Conservation (phyloP, 495 filamentous ascomycete species). For the Penicillium steckii region DNA sequence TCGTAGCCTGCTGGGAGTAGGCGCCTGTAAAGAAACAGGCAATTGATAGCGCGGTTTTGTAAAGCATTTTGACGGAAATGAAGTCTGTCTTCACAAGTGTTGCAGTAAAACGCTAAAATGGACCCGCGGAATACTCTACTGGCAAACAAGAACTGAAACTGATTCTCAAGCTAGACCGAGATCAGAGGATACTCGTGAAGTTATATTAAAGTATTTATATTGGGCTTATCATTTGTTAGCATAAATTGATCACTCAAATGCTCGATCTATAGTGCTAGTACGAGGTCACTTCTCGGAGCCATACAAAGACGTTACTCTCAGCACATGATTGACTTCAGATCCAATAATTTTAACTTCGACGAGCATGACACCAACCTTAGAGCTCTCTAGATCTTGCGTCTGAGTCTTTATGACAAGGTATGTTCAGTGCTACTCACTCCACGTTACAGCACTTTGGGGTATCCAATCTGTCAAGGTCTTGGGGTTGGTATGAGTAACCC, state of each 20-base stretch:
- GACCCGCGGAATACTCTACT: no score
- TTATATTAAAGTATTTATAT: no score
- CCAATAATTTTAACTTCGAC: no score
- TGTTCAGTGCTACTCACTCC: not conserved
- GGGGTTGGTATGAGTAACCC: not conserved
- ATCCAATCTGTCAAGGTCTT: not conserved
- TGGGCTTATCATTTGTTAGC: no score
- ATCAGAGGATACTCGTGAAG: no score
- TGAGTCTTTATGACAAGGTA: not conserved
- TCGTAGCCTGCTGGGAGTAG: constrained; percentile 19
- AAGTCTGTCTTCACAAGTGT: no score
- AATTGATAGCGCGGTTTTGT: constrained; percentile 3
- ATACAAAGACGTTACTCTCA: not conserved
- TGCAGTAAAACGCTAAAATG: no score
- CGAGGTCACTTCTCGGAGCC: not conserved
- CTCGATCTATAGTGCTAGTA: not conserved
- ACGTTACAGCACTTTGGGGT: not conserved
- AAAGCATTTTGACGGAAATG: constrained; percentile 12
- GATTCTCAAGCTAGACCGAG: no score
- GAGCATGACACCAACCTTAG: no score
- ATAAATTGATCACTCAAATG: no score
- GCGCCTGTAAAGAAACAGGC: constrained; percentile 14
- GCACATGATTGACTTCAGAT: not conserved
- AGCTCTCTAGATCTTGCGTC: not conserved
- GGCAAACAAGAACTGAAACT: no score